Base-by-base conservation (phyloP, 306 rosid genomes). In the Quercus robur region DNA sequence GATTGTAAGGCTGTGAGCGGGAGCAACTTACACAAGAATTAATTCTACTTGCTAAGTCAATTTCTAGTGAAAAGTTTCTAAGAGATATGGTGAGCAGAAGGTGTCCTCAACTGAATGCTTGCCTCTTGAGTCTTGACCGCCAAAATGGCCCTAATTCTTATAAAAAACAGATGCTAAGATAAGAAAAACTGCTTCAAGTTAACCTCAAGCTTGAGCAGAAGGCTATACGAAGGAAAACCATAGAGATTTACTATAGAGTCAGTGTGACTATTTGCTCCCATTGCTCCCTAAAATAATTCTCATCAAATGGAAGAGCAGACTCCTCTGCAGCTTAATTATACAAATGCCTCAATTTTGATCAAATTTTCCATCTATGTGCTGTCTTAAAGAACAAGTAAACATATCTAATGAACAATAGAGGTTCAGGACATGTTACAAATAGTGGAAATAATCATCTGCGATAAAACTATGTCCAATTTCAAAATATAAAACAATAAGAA, bases 281-380 rank as follows among this genome's bases (percentile, higher is more conserved):
- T 33, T 19, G 18, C n/a, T 14, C 3, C 72, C 51, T 33, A 67
- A 49, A 67, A 59, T 59, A 59, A 1, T 23, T 33, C 26, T 67
- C 26, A 31, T 67, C 8, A 67, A 1, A 33, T n/a, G 80, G 67
- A 79, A 61, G 14, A 62, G 55, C 26, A 80, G 75, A 28, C 59
- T 61, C 75, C 10, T 52, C 51, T 66, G 70, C 71, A 51, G 75
- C 76, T 81, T 76, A 72, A 25, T 70, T 64, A 56, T 41, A 19
- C 41, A 63, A 15, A 46, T 35, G 21, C 72, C 25, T 4, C 26
- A 35, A 68, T 35, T 33, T 66, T 38, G 13, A 68, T 33, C 52
- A 68, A 38, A 19, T 33, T 68, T 33, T 17, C 17, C 21, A 19
- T 9, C 35, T 68, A 33, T 35, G 10, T 68, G 5, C 6, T 8